Percentiles rank a stretch among this genome's conserved stretches.
phyloP scores from a whole-genome alignment of 192 early-diverging fungal species.

The Backusella morwellensis region DNA sequence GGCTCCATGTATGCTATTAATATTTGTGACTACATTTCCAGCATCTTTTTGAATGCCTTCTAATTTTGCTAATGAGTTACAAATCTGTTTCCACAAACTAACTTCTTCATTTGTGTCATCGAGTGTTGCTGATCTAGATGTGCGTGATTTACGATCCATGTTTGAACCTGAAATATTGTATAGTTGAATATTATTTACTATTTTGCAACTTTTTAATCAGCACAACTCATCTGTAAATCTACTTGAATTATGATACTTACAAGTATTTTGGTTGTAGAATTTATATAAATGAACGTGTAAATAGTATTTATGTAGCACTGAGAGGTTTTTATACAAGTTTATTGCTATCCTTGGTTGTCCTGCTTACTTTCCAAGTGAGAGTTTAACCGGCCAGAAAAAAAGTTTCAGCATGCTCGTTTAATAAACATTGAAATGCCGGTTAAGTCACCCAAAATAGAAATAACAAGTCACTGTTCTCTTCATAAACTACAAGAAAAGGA shows the following conservation, averaged over 20 bases:
- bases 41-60: conserved; percentile 35
- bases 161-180: not conserved
- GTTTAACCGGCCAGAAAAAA: not conserved
- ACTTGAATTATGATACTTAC: not conserved
- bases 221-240: not conserved
- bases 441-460: not conserved
- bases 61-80: conserved; percentile 33
- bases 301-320: not conserved
- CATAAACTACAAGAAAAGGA: not conserved
- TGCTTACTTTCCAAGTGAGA: not conserved
- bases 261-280: not conserved
- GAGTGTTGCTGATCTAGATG: conserved; percentile 32
- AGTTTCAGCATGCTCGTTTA: not conserved
- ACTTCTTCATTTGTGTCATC: conserved; percentile 37
- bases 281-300: conserved; percentile 3
- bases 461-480: not conserved
- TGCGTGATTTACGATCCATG: conserved; percentile 39
- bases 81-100: conserved; percentile 36
- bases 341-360: not conserved
- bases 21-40: conserved; percentile 24
- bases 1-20: conserved; percentile 28
- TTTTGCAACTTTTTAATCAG: not conserved
- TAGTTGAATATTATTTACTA: not conserved
- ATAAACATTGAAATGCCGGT: conserved; percentile 4
- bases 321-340: not conserved